A percentile compares a stretch with the other conserved stretches of the same genome.
Conservation (phyloP, 2,329 filamentous ascomycete species). For the Colletotrichum spinosum region DNA sequence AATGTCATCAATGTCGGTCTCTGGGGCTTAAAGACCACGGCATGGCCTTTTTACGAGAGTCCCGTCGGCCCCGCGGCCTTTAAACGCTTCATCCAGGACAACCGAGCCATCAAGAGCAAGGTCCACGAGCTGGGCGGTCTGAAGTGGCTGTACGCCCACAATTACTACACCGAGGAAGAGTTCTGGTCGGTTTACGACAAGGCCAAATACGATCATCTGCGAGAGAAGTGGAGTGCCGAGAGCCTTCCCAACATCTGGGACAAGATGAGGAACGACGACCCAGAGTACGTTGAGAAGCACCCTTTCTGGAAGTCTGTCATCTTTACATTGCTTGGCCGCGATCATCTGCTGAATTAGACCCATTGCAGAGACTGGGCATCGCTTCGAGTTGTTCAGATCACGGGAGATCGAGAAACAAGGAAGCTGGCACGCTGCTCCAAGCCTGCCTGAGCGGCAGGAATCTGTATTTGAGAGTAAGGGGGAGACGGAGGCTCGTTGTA, state of each 20-base stretch:
- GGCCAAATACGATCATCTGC: conserved; percentile 66
- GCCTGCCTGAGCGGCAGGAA: too few relatives aligned
- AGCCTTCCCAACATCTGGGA: conserved; percentile 74
- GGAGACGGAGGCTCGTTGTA: background rate
- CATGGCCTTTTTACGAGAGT: conserved; percentile 3
- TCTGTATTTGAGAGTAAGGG: background rate
- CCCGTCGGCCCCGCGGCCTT: conserved; percentile 11
- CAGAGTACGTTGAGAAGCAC: conserved; percentile 5
- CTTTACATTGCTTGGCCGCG: background rate
- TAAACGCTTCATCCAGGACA: conserved; percentile 59
- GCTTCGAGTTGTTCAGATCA: too few relatives aligned
- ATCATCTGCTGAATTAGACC: conserved; percentile 3
- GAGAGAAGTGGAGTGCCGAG: conserved; percentile 68
- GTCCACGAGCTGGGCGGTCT: conserved; percentile 71
- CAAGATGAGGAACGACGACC: conserved; percentile 63
- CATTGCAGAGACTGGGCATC: background rate
- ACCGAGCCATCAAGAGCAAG: conserved; percentile 70
- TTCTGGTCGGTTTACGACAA: conserved; percentile 75
- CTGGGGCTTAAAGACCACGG: conserved; percentile 23
- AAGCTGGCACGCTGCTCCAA: too few relatives aligned
- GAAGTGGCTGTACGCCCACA: conserved; percentile 78
- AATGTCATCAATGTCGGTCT: conserved; percentile 20
- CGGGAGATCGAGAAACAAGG: too few relatives aligned
- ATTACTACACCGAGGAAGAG: conserved; percentile 74
- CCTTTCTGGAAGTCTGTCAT: conserved; percentile 4